These are phyloP conservation scores for Pestalotiopsis sp. DNA, from an alignment of 2,329 filamentous ascomycete species.

Conservation along the genomic window DNA sequence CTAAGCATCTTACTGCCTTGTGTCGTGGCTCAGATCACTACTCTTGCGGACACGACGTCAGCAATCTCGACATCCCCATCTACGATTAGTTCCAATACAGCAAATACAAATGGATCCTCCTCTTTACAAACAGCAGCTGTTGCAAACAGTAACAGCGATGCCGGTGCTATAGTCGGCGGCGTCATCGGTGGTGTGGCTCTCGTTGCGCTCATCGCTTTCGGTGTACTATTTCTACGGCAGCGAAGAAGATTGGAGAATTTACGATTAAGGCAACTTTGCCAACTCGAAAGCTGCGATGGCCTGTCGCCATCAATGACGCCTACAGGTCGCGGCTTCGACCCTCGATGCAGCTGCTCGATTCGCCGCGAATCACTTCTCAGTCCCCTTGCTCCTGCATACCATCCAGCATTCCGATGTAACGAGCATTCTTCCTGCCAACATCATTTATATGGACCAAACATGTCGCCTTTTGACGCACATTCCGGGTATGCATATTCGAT, in stretches of 20 bases:
- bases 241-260: neutral
- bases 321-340: neutral
- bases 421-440: neutral
- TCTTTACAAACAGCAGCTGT: neutral
- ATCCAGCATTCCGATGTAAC: neutral
- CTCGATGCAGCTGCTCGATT: conserved; percentile 1
- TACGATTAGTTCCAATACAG: neutral
- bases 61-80: neutral
- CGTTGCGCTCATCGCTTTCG: conserved; percentile 17
- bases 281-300: neutral
- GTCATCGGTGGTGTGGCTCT: conserved; percentile 21
- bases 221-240: conserved; percentile 13
- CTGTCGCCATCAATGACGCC: neutral
- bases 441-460: neutral
- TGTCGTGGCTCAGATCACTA: conserved; percentile 14
- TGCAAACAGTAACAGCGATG: neutral
- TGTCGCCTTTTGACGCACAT: neutral
- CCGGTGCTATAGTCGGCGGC: conserved; percentile 20
- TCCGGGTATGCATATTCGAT: neutral
- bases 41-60: conserved; percentile 13
- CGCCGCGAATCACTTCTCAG: neutral
- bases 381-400: neutral
- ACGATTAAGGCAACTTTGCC: neutral
- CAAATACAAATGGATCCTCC: neutral
- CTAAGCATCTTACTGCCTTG: neutral